Conservation (phyloP, 129 eudicot species). For the Lonicera japonica region DNA sequence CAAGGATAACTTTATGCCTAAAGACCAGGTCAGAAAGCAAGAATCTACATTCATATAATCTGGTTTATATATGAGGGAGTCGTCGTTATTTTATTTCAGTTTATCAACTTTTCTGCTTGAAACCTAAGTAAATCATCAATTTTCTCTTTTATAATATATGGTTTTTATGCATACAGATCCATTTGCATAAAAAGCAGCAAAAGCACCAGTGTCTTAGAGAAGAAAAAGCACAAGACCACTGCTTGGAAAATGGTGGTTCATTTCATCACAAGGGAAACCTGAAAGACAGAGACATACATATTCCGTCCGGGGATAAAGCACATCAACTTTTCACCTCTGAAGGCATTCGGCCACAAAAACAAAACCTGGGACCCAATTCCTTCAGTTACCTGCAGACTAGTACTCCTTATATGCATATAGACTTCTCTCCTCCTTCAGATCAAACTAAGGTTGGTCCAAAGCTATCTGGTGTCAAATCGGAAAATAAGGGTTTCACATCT, state of each 20-base stretch:
- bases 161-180: constrained; percentile 15
- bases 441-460: constrained; percentile 23
- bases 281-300: constrained; percentile 17
- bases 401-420: constrained; percentile 24
- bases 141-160: not conserved
- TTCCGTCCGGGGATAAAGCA: constrained; percentile 25
- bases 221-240: constrained; percentile 31
- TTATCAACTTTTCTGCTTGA: not conserved
- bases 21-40: constrained; percentile 30
- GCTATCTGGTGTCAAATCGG: constrained; percentile 36
- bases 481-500: constrained; percentile 26
- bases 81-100: not conserved
- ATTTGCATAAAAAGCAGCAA: constrained; percentile 26
- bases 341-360: constrained; percentile 26
- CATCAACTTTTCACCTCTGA: constrained; percentile 24
- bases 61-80: not conserved
- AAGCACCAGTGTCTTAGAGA: constrained; percentile 36
- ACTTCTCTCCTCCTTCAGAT: constrained; percentile 31
- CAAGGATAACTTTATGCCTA: constrained; percentile 22
- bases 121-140: not conserved
- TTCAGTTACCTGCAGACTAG: constrained; percentile 32
- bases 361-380: constrained; percentile 26
- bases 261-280: constrained; percentile 13
- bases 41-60: not conserved
- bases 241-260: constrained; percentile 26